phyloP scores from a whole-genome alignment of 441 rosid species.

The Gossypium trilobum region DNA sequence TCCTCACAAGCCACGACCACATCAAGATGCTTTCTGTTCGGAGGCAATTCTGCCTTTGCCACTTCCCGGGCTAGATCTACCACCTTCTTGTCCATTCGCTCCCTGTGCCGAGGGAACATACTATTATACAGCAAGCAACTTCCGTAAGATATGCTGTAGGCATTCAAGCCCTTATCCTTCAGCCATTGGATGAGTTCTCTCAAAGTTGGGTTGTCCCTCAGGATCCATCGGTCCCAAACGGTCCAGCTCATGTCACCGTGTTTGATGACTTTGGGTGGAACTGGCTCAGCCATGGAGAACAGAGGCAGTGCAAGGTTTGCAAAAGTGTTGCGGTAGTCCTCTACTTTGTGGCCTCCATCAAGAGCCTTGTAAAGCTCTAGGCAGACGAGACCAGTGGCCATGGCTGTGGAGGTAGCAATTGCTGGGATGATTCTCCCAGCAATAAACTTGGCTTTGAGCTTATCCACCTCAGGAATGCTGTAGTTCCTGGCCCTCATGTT shows the following conservation, averaged over 20 bases:
- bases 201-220: conserved; percentile 63
- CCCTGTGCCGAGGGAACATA: conserved; percentile 75
- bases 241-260: conserved; percentile 89
- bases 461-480: conserved; percentile 88
- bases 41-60: conserved; percentile 66
- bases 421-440: conserved; percentile 99
- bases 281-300: conserved; percentile 94
- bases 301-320: conserved; percentile 91
- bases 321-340: conserved; percentile 90
- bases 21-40: conserved; percentile 63
- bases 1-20: conserved; percentile 91
- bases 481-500: conserved; percentile 99
- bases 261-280: conserved; percentile 73
- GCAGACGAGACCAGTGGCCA: conserved; percentile 96
- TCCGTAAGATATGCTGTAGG: conserved; percentile 90
- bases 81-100: conserved; percentile 72
- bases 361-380: conserved; percentile 90
- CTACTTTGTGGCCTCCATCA: conserved; percentile 63
- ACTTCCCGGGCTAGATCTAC: conserved; percentile 79
- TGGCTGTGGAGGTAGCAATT: conserved; percentile 88
- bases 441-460: conserved; percentile 90
- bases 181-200: conserved; percentile 74
- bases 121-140: conserved; percentile 74
- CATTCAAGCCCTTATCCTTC: conserved; percentile 58
- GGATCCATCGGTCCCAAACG: conserved; percentile 92